phyloP scores from a whole-genome alignment of 2,329 filamentous ascomycete genomes.

The Coleophoma crateriformis region DNA sequence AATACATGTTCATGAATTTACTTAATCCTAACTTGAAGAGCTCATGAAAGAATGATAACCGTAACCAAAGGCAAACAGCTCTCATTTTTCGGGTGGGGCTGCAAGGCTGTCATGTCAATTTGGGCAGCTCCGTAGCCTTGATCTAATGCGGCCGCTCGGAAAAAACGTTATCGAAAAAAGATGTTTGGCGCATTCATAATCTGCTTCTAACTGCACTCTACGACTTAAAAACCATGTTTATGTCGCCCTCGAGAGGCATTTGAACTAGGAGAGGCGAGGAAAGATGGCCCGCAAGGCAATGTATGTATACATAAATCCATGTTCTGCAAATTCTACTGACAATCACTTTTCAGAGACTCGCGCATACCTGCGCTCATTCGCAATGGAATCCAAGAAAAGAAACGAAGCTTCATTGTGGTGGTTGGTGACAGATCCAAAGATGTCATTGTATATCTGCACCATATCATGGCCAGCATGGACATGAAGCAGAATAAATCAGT shows the following conservation, averaged over 20 bases:
- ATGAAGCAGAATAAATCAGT: constrained; percentile 95
- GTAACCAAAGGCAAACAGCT: too few species aligned
- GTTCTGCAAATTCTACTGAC: neutral
- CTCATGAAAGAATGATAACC: too few species aligned
- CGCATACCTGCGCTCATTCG: constrained; percentile 86
- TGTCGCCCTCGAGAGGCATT: constrained; percentile 15
- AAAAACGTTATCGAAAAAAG: neutral
- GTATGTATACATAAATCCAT: constrained; percentile 8
- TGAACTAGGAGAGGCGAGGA: neutral
- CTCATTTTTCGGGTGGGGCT: too few species aligned
- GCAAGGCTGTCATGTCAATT: too few species aligned
- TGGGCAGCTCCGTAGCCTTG: too few species aligned
- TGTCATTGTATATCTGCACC: constrained; percentile 91
- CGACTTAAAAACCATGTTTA: constrained; percentile 1
- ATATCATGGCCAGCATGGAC: constrained; percentile 85
- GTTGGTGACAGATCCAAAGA: constrained; percentile 94
- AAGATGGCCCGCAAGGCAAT: constrained; percentile 26
- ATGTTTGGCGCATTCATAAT: constrained; percentile 2
- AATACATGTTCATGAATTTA: too few species aligned
- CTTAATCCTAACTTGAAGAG: too few species aligned
- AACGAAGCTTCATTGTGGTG: constrained; percentile 95
- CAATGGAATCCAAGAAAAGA: constrained; percentile 92
- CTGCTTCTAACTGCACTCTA: neutral
- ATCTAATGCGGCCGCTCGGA: too few species aligned
- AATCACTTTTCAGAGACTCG: constrained; percentile 58